Base-by-base conservation (phyloP, 257 asterid species). In the Ilex asprella region DNA sequence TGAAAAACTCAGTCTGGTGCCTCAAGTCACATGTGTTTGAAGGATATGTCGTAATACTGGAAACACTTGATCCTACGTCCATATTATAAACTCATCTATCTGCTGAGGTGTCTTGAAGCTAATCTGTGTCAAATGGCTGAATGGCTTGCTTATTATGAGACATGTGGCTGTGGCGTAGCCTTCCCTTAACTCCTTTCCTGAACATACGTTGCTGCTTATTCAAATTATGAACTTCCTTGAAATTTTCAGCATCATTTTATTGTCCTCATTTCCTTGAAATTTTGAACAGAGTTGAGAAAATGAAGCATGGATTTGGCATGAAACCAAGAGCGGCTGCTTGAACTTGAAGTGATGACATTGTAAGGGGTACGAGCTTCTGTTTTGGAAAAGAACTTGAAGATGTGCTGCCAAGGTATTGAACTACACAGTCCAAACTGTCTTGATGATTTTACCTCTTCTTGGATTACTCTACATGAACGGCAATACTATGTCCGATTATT, bases 291-390 rank as follows among this genome's bases (percentile, higher is more conserved):
- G 76, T 91, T 78, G 97, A 91, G 91, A 83, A 60, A 69, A 61
- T 73, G 63, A 86, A 78, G 81, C 96, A 78, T 47, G 98, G 98
- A 31, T 88, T 84, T 32, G 98, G 98, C 72, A 88, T 91, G 96
- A 82, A 70, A 67, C 95, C 94, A 35, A 83, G 73, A 55, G 69
- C 67, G 56, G 82, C 64, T 59, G 78, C 75, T 21, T 75, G 65
- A 75, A 16, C 11, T 44, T 44, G 13, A 49, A 49, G 16, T 60
- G 29, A 29, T 10, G 51, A 60, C 57, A 21, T 51, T 14, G 16
- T 49, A 49, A 12, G 14, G 54, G 14, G 13, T 49, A 49, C n/a
- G 54, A 11, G 14, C n/a, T 12, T 7, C 55, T 52, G 56, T 14
- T 31, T 44, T 21, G 29, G 29, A 12, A 50, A 56, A 58, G 51